A percentile compares a stretch with the other conserved stretches of the same genome.
phyloP scores from a whole-genome alignment of 202 grass and related monocot species.

The Zoysia matrella region DNA sequence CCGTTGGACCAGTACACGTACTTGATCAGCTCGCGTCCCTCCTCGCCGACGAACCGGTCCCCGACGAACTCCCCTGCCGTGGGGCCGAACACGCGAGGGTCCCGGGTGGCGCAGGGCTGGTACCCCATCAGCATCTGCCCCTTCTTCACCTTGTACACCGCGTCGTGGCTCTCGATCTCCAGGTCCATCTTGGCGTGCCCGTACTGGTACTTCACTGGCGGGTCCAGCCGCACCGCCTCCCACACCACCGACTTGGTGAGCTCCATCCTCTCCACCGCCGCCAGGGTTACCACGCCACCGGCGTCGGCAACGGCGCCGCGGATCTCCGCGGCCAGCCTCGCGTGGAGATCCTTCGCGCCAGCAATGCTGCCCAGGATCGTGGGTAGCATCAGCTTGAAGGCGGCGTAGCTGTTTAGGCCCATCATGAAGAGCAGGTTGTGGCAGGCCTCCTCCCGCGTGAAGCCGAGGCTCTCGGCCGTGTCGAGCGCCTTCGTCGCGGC shows the following conservation, averaged over 20 bases:
- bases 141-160: conserved; percentile 58
- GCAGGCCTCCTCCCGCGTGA: conserved; percentile 65
- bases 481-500: conserved; percentile 47
- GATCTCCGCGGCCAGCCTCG: conserved; percentile 55
- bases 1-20: conserved; percentile 97
- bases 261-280: conserved; percentile 73
- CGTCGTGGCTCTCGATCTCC: conserved; percentile 70
- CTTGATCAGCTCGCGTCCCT: conserved; percentile 70
- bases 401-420: conserved; percentile 87
- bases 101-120: conserved; percentile 76
- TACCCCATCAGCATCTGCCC: conserved; percentile 95
- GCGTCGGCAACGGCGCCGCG: conserved; percentile 49
- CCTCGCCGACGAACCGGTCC: conserved; percentile 78
- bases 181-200: conserved; percentile 73
- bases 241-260: conserved; percentile 84
- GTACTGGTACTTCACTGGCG: conserved; percentile 96
- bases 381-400: conserved; percentile 70
- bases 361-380: conserved; percentile 53
- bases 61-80: conserved; percentile 65
- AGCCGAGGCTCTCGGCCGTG: conserved; percentile 55
- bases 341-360: conserved; percentile 52
- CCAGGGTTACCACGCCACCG: conserved; percentile 62
- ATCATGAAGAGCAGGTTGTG: conserved; percentile 88
- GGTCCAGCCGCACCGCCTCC: conserved; percentile 79
- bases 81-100: conserved; percentile 63